Evolutionary conservation across 306 rosid genomes (phyloP).

Genomic region (Quercus glauca): DNA sequence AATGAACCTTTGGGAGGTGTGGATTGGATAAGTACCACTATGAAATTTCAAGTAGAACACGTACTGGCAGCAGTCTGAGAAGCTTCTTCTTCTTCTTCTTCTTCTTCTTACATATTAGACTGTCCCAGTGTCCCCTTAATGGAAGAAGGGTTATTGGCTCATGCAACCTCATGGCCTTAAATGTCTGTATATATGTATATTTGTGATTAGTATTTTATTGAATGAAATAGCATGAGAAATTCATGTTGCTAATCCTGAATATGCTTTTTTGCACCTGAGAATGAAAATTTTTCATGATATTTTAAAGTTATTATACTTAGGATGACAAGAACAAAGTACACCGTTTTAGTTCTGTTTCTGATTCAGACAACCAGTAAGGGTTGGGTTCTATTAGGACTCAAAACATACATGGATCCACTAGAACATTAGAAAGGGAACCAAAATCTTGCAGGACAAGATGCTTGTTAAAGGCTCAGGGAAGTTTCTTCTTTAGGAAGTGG

Average conservation of each 20-base stretch:
- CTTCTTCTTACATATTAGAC: background rate
- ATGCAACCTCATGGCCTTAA: background rate
- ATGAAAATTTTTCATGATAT: background rate
- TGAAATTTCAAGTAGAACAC: background rate
- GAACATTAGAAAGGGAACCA: too few relatives aligned
- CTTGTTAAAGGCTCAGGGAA: too few relatives aligned
- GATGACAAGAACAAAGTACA: too few relatives aligned
- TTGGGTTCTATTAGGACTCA: too few relatives aligned
- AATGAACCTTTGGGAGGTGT: background rate
- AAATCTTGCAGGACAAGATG: too few relatives aligned
- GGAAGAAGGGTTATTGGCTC: background rate
- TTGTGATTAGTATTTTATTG: background rate
- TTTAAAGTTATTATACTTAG: too few relatives aligned
- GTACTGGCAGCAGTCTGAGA: too few relatives aligned
- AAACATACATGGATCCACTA: too few relatives aligned
- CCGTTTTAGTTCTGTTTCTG: too few relatives aligned
- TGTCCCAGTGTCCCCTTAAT: background rate
- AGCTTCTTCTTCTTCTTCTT: too few relatives aligned
- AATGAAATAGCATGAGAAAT: background rate
- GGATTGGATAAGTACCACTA: background rate
- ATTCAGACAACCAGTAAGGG: too few relatives aligned
- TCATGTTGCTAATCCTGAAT: background rate
- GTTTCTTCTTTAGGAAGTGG: too few relatives aligned
- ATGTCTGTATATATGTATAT: background rate
- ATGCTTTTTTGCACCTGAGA: background rate